Evolutionary conservation across 2,329 filamentous ascomycete species (phyloP), one percentile per base, ranked within the genome.

Genomic region (Penicillium sp.): DNA sequence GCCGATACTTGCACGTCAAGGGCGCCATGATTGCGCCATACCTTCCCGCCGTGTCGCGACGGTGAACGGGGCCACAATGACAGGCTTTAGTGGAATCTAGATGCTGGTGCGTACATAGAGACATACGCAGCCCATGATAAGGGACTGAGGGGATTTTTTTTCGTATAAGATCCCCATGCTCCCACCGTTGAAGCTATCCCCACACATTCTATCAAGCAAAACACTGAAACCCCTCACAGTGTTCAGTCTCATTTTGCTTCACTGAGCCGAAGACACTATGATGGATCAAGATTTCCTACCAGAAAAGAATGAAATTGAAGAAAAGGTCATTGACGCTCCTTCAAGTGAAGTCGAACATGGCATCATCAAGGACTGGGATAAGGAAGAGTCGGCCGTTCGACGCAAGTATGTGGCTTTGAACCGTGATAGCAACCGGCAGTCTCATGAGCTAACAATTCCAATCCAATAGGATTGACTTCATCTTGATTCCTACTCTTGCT

Each of bases 401-500:
- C 62, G 62, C 47, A 71, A 70, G 69, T 70, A 37, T 21, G 68
- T 61, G n/a, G 10, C 10, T 21, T 10, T 37, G 26, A 31, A 47
- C 24, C 16, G 16, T 11, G n/a, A 14, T 51, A 0, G n/a, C 13
- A 29, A 16, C 19, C 16, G 9, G 39, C n/a, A 44, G 35, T 11
- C 1, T 21, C 14, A n/a, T 11, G 37, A 31, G 19, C 49, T 33
- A 27, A 44, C 19, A 14, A 10, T 11, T 29, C 21, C 1, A 8
- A 4, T 35, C 4, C 7, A 44, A 22, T 44, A 72, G 69, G 29
- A 54, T 71, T 16, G 70, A 72, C 52, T 62, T 70, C 4, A 71
- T 69, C 44, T 61, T 72, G 4, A 47, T 72, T 7, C 69, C 70
- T 0, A 65, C 65, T 26, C 68, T 72, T 13, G 69, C 67, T 4